Percentiles rank a stretch among this genome's conserved stretches.
These are phyloP conservation scores for Ophiognomonia clavigignenti-juglandacearum DNA, from an alignment of 2,329 filamentous ascomycete genomes.

Conservation along the genomic window DNA sequence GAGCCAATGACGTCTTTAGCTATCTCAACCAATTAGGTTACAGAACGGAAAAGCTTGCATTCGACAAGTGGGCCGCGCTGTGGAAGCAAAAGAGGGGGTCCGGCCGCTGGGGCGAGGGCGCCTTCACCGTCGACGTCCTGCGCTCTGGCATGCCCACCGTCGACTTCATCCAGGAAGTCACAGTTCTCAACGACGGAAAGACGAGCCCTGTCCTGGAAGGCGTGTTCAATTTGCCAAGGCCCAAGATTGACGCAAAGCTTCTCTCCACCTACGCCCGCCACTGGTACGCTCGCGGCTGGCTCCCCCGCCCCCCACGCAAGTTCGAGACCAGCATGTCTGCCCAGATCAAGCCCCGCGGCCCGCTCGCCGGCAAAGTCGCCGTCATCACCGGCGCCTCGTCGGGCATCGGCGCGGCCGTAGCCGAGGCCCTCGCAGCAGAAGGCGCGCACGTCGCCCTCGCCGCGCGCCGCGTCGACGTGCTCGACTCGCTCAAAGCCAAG, in stretches of 20 bases:
- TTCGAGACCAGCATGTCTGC: slow-evolving; percentile 23
- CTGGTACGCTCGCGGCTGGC: slow-evolving; percentile 76
- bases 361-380: slow-evolving; percentile 64
- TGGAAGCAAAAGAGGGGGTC: slow-evolving; percentile 68
- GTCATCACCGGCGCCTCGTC: slow-evolving; percentile 77
- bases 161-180: slow-evolving; percentile 65
- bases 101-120: slow-evolving; percentile 61
- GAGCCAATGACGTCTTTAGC: slow-evolving; percentile 61
- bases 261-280: slow-evolving; percentile 75
- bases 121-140: slow-evolving; percentile 74
- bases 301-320: slow-evolving; percentile 56
- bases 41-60: slow-evolving; percentile 58
- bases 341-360: slow-evolving; percentile 41
- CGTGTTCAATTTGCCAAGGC: slow-evolving; percentile 51
- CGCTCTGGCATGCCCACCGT: slow-evolving; percentile 75
- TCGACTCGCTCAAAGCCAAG: slow-evolving; percentile 59
- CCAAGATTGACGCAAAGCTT: slow-evolving; percentile 64
- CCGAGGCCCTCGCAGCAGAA: slow-evolving; percentile 61
- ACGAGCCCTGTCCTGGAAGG: slow-evolving; percentile 55
- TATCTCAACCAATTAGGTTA: slow-evolving; percentile 65
- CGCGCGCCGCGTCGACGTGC: slow-evolving; percentile 63
- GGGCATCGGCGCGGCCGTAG: slow-evolving; percentile 73
- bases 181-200: slow-evolving; percentile 66
- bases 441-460: slow-evolving; percentile 69
- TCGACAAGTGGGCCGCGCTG: slow-evolving; percentile 68